Evolutionary conservation across 305 asterid genomes (phyloP), one percentile per base, ranked within the genome.

Genomic region (Fraxinus nigra): DNA sequence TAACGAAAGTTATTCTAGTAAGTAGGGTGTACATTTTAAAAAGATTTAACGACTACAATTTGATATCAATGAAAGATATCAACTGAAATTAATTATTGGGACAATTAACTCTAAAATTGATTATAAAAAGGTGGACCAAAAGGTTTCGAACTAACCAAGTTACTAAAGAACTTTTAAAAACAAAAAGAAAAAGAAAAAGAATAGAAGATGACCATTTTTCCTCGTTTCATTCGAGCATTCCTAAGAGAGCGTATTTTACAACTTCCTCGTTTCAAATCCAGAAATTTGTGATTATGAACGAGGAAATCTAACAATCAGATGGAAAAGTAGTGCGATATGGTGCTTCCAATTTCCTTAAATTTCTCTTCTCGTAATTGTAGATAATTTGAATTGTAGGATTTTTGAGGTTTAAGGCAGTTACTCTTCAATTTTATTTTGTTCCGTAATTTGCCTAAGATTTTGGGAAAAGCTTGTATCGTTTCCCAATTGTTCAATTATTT

Each of bases 401-500:
- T 20, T 63, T 22, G 18, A 11, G 28, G 34, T 28, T 32, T 30
- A 72, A 34, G 24, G 22, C 11, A 18, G 11, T 18, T 18, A 56
- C 24, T 56, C 67, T 7, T 56, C 10, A 56, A 56, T 56, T 56
- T n/a, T 18, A n/a, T 20, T 18, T 56, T 56, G 28, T 20, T 56
- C 30, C 10, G 28, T 72, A 77, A 48, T 77, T 77, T 24, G 18
- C 80, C 18, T 1, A n/a, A 13, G 35, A 3, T 30, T 77, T 24
- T 14, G 67, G 7, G 59, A 48, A 48, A 76, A 48, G 7, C 10
- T 13, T n/a, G 20, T 56, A 22, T 7, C 30, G 13, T 74, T 63
- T 43, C 74, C 38, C 38, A 38, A 37, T 70, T 6, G 18, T 22
- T 84, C 22, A 2, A 79, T 75, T 75, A 79, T 75, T 74, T 69